Evolutionary conservation across 768 basidiomycete genomes (phyloP), one percentile per base, ranked within the genome.

Genomic region (Naematelia aurantialba): DNA sequence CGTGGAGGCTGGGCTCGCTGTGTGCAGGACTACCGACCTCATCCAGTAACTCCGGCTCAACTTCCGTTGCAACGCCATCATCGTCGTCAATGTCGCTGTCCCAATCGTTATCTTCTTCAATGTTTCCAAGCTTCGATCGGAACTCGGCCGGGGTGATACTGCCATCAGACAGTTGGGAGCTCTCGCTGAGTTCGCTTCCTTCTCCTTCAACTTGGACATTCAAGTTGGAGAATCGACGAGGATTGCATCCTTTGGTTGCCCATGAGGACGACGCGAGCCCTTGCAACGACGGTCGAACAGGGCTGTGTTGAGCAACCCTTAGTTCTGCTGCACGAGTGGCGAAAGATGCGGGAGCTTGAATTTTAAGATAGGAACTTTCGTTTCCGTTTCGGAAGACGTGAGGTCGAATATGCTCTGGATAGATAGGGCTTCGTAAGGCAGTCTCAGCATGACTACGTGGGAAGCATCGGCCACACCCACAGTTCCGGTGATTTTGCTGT

Each of bases 61-160:
- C 8, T 8, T 39, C 34, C 11, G 25, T 31, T 30, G 27, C 51
- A 12, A 24, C 51, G 3, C 21, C 29, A 8, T 31, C 29, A 27
- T 31, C 51, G 8, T 52, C 51, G 3, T 45, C 54, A 26, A 24
- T 24, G 24, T 45, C 42, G 3, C 5, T 39, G 34, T 8, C 8
- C 8, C 34, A 39, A 39, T 8, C 17, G 34, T 39, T 11, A 21
- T 55, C 22, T 25, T 19, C 42, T 4, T 19, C 44, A 55, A 21
- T 26, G 3, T 22, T 4, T 8, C 2, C 14, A 49, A 19, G 11
- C 48, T 49, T 27, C n/a, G 48, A n/a, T 25, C 24, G 14, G 39
- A 55, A 4, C 4, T 45, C 54, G 25, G 29, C 26, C 19, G 42
- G 42, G 42, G 24, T 55, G n/a, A 55, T 45, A 14, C 19, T 26